These are phyloP conservation scores for Mallotus nudiflorus DNA, from an alignment of 345 rosid species.

Conservation along the genomic window DNA sequence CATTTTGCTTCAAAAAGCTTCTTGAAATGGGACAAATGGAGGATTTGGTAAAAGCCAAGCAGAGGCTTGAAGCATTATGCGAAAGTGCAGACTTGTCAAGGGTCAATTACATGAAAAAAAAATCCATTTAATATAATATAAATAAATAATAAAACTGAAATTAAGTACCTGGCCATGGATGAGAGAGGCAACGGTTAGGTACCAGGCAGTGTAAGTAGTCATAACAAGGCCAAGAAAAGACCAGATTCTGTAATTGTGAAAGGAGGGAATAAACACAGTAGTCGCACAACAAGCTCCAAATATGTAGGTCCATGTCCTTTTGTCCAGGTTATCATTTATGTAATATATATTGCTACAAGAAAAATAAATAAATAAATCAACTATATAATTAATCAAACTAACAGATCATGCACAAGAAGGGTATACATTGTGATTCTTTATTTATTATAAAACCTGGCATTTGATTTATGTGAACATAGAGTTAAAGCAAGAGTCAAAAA, in stretches of 20 bases:
- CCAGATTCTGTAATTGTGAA: constrained; percentile 99
- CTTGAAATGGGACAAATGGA: no score
- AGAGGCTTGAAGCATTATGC: not conserved
- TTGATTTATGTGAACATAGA: no score
- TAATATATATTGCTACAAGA: constrained; percentile 90
- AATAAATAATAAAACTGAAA: no score
- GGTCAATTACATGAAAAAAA: constrained; percentile 1
- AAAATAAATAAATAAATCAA: no score
- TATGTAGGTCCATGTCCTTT: constrained; percentile 99
- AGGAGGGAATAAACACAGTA: constrained; percentile 95
- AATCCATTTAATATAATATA: not conserved
- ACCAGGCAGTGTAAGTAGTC: constrained; percentile 99
- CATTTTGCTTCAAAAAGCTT: no score
- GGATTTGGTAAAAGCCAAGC: no score
- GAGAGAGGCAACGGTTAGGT: constrained; percentile 87
- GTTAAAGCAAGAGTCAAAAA: constrained; percentile 24
- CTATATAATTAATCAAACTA: not conserved
- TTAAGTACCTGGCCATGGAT: constrained; percentile 86
- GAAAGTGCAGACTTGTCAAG: not conserved
- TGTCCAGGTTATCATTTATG: constrained; percentile 97
- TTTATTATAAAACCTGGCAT: not conserved
- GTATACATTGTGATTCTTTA: constrained; percentile 13
- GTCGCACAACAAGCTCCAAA: constrained; percentile 99
- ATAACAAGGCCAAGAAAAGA: constrained; percentile 94
- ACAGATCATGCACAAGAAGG: not conserved